Evolutionary conservation across 1,284 basidiomycete genomes (phyloP).

Genomic region (Cryptococcus amylolentus): DNA sequence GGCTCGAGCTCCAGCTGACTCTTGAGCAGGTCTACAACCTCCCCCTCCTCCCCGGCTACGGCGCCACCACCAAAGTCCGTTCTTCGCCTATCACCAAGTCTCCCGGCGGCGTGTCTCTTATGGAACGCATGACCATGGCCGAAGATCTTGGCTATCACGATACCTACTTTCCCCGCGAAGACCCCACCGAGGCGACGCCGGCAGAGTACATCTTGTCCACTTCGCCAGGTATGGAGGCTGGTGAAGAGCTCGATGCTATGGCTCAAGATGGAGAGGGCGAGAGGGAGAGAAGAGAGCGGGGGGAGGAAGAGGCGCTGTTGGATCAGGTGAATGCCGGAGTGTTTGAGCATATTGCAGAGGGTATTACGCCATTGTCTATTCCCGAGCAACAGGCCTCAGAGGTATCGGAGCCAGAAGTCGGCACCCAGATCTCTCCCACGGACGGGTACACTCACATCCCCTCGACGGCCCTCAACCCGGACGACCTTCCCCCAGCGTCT

Average conservation of each 20-base stretch:
- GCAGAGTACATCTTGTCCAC: slow-evolving; percentile 47
- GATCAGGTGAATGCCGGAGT: slow-evolving; percentile 13
- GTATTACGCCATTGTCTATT: no score
- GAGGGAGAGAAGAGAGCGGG: slow-evolving; percentile 15
- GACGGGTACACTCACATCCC: slow-evolving; percentile 3
- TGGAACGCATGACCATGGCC: slow-evolving; percentile 68
- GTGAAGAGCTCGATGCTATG: background rate
- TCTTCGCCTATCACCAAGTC: slow-evolving; percentile 68
- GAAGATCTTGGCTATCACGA: slow-evolving; percentile 88
- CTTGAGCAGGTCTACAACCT: slow-evolving; percentile 74
- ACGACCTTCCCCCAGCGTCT: slow-evolving; percentile 16
- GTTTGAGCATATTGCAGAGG: slow-evolving; percentile 2
- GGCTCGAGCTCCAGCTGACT: slow-evolving; percentile 5
- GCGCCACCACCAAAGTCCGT: slow-evolving; percentile 74
- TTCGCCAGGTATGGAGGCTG: slow-evolving; percentile 20
- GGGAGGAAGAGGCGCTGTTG: slow-evolving; percentile 8
- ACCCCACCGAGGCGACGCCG: slow-evolving; percentile 25
- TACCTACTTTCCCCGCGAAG: slow-evolving; percentile 61
- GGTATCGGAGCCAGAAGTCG: slow-evolving; percentile 9
- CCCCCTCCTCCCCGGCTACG: slow-evolving; percentile 86
- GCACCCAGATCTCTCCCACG: slow-evolving; percentile 30
- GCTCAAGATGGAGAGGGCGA: background rate
- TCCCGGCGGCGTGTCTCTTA: slow-evolving; percentile 59
- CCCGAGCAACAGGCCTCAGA: no score
- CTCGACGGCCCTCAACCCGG: slow-evolving; percentile 25